A percentile compares a stretch with the other conserved stretches of the same genome.
Evolutionary conservation across 2,329 filamentous ascomycete genomes (phyloP).

Genomic region (Talaromyces sp.): DNA sequence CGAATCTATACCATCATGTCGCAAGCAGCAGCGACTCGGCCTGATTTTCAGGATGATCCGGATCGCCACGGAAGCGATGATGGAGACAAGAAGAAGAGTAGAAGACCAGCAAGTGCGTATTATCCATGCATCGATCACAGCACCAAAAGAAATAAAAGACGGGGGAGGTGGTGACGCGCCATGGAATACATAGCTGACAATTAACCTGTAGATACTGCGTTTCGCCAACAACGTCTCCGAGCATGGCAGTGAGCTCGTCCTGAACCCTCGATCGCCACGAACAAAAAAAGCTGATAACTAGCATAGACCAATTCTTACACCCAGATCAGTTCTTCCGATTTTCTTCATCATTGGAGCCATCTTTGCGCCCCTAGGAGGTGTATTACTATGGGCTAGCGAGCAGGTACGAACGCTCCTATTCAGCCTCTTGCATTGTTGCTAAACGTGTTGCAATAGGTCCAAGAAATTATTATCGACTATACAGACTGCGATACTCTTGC

Average conservation of each 20-base stretch:
- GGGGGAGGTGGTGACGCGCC: neutral
- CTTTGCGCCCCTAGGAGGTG: constrained; percentile 87
- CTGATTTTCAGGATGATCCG: constrained; percentile 47
- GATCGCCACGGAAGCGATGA: constrained; percentile 40
- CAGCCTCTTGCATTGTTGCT: neutral
- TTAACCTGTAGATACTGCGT: constrained; percentile 73
- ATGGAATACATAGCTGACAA: neutral
- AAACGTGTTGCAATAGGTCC: constrained; percentile 59
- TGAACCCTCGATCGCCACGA: neutral
- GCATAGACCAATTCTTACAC: constrained; percentile 82
- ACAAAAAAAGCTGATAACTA: constrained; percentile 14
- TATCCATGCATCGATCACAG: neutral
- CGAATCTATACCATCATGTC: constrained; percentile 41
- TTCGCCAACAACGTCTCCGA: constrained; percentile 93
- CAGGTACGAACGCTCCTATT: constrained; percentile 55
- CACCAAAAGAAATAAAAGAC: neutral
- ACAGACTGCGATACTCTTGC: constrained; percentile 68
- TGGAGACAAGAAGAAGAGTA: constrained; percentile 79
- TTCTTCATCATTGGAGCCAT: constrained; percentile 90
- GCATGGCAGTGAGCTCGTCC: constrained; percentile 81
- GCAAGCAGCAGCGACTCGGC: constrained; percentile 39
- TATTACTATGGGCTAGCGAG: constrained; percentile 81
- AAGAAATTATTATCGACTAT: constrained; percentile 91
- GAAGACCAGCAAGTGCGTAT: constrained; percentile 78
- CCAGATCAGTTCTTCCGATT: constrained; percentile 86